Percentiles rank a stretch among this genome's conserved stretches.
These are phyloP conservation scores for Zygosaccharomyces bisporus DNA, from an alignment of 805 yeast species.

Conservation along the genomic window DNA sequence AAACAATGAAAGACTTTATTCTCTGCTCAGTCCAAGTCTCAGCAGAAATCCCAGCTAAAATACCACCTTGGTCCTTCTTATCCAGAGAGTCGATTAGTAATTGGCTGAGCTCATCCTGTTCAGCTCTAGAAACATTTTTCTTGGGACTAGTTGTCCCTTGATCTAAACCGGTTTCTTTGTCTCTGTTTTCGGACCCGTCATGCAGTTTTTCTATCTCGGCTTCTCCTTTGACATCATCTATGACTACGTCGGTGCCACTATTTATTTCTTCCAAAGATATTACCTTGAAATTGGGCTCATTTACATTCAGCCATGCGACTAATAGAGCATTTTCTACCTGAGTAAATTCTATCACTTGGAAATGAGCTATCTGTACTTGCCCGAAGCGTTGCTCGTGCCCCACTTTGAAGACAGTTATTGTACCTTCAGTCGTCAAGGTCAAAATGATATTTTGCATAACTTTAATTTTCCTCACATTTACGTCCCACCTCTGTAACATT, in stretches of 20 bases:
- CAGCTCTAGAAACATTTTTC: conserved; percentile 25
- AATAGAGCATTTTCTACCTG: conserved; percentile 21
- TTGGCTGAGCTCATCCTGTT: conserved; percentile 28
- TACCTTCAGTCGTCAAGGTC: conserved; percentile 23
- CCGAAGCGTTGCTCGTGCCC: conserved; percentile 37
- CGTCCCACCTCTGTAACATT: conserved; percentile 23
- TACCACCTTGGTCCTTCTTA: conserved; percentile 28
- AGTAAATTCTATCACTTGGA: conserved; percentile 30
- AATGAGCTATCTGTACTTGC: conserved; percentile 25
- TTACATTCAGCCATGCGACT: conserved; percentile 38
- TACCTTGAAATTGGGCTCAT: conserved; percentile 39
- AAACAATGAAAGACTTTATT: conserved; percentile 33
- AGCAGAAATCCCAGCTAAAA: conserved; percentile 25
- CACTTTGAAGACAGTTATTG: conserved; percentile 29
- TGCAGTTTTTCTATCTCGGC: conserved; percentile 17
- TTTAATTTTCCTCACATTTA: conserved; percentile 22
- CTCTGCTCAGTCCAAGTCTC: conserved; percentile 31
- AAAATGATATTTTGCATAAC: conserved; percentile 21
- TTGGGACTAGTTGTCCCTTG: conserved; percentile 29
- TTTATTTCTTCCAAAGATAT: conserved; percentile 24
- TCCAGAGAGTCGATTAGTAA: conserved; percentile 31
- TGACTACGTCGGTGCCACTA: conserved; percentile 26
- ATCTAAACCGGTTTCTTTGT: conserved; percentile 21
- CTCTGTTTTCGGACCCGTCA: conserved; percentile 24
- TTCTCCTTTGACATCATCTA: conserved; percentile 32